Conservation (phyloP, 352 stramenopile genomes). For the Albugo laibachii region DNA sequence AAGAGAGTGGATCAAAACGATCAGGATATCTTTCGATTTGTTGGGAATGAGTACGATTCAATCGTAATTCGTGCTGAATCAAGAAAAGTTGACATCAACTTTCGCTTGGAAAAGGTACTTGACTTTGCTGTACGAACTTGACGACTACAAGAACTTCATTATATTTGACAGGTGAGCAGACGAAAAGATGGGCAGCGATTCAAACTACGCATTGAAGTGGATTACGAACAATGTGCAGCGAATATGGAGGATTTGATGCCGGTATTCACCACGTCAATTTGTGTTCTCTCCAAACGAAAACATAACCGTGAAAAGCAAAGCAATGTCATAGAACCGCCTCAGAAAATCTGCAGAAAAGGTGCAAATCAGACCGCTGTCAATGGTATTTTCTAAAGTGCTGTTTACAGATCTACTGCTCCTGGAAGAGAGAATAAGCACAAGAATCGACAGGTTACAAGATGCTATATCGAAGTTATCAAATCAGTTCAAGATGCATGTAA, state of each 20-base stretch:
- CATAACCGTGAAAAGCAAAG: slow-evolving; percentile 12
- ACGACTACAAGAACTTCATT: not conserved
- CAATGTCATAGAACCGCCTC: not conserved
- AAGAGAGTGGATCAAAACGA: slow-evolving; percentile 66
- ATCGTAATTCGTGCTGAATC: slow-evolving; percentile 42
- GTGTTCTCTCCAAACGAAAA: slow-evolving; percentile 73
- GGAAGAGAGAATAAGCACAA: not conserved
- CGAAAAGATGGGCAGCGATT: slow-evolving; percentile 72
- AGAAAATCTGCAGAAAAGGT: not conserved
- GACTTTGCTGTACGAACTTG: not conserved
- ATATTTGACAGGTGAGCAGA: slow-evolving; percentile 26
- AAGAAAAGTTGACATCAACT: slow-evolving; percentile 50
- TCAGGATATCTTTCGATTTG: slow-evolving; percentile 74
- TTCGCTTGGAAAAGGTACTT: slow-evolving; percentile 47
- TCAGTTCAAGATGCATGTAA: too few relatives aligned
- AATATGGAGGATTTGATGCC: slow-evolving; percentile 56
- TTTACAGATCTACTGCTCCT: not conserved
- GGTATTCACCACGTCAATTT: slow-evolving; percentile 75
- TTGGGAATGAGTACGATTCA: slow-evolving; percentile 72
- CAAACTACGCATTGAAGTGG: slow-evolving; percentile 65
- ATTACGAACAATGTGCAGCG: slow-evolving; percentile 65
- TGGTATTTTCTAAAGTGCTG: not conserved
- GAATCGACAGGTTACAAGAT: not conserved
- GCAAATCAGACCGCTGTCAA: not conserved
- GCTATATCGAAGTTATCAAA: too few relatives aligned